Evolutionary conservation across 2,329 filamentous ascomycete genomes (phyloP), one percentile per base, ranked within the genome.

Genomic region (Colletotrichum sp.): DNA sequence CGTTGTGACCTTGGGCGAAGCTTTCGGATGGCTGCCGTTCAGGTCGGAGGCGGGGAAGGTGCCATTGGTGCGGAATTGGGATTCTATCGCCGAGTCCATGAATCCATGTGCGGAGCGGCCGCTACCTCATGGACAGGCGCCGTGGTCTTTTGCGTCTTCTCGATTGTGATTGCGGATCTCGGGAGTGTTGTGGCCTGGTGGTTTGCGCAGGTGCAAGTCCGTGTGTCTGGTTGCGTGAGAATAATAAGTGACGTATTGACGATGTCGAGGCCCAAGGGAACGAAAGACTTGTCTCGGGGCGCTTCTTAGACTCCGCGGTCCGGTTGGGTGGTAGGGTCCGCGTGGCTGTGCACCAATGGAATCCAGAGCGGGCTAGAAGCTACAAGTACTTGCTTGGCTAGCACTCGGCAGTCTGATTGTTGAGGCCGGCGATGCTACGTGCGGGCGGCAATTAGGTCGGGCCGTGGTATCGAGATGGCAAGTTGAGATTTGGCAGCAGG

Each of bases 61-160:
- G 75, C 76, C 76, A 70, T 65, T 75, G 26, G 74, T 63, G 55
- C 70, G 70, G 59, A 74, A 68, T 59, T 77, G 69, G 62, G 74
- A 65, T 63, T 66, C 75, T 69, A 76, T 71, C 65, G 67, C 76
- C 62, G 76, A 76, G 75, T 77, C 76, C 76, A 77, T 77, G 67
- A 71, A 77, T 71, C 76, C 74, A 77, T 77, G 68, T 73, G 70
- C 68, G 57, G 63, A 44, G 28, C 63, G 74, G 60, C 26, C 52
- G 75, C 60, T 75, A 75, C 71, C 71, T 76, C 75, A 75, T 67
- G 66, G 72, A 76, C 55, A 36, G 69, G 67, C 59, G 39, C 57
- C 32, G 64, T 52, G 21, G n/a, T 52, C 44, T 52, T 64, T 52
- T 21, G 1, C 5, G 26, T 21, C 26, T 65, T 57, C 39, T 55